phyloP scores from a whole-genome alignment of 306 rosid genomes.

The Vigna hirtella region DNA sequence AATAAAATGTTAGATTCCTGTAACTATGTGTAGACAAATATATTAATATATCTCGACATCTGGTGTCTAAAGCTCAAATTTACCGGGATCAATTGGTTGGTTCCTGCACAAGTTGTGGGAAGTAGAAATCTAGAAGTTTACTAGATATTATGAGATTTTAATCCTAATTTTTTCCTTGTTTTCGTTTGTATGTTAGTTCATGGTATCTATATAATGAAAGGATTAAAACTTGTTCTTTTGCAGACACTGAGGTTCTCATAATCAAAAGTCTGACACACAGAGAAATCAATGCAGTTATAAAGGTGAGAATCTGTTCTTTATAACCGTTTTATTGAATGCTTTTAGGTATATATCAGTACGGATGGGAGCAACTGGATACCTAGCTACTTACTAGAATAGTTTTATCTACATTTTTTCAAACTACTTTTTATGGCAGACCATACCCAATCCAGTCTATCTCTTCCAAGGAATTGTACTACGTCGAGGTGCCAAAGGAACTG shows the following conservation, averaged over 20 bases:
- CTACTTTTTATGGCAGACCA: constrained; percentile 64
- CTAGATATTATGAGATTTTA: constrained; percentile 1
- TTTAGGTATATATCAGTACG: constrained; percentile 30
- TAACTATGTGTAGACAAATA: constrained; percentile 9
- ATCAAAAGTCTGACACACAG: constrained; percentile 90
- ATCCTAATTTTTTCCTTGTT: constrained; percentile 18
- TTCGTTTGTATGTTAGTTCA: constrained; percentile 28
- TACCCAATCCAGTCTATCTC: constrained; percentile 96
- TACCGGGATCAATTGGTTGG: no score
- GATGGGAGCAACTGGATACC: constrained; percentile 26
- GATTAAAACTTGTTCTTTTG: constrained; percentile 39
- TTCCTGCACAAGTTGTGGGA: neutral
- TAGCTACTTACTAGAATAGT: neutral
- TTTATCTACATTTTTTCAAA: constrained; percentile 34
- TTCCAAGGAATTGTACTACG: constrained; percentile 99
- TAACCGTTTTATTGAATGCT: constrained; percentile 22
- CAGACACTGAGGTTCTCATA: constrained; percentile 87
- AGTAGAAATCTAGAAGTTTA: constrained; percentile 22
- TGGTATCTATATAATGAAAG: constrained; percentile 19
- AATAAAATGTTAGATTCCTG: constrained; percentile 6
- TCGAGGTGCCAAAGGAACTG: constrained; percentile 99
- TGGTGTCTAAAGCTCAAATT: neutral
- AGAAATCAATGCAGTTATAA: constrained; percentile 84
- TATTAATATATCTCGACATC: constrained; percentile 9
- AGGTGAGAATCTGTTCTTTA: constrained; percentile 62